Evolutionary conservation across 257 asterid species (phyloP).

Genomic region (Solanum lycopersicoides): DNA sequence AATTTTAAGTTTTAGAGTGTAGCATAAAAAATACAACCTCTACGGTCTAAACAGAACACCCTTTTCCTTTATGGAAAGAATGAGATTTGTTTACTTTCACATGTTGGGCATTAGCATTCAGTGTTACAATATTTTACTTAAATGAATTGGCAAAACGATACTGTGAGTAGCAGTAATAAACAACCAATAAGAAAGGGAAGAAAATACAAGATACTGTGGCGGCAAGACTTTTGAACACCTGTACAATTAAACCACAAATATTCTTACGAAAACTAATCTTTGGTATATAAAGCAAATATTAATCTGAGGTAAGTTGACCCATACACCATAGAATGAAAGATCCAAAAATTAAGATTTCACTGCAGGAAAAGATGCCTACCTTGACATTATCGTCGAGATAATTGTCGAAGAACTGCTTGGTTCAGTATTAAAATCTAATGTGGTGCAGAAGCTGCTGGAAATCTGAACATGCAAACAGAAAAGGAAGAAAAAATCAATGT

Average conservation of each 20-base stretch:
- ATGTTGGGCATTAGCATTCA: background rate
- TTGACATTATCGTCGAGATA: constrained; percentile 56
- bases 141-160: background rate
- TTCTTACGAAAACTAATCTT: background rate
- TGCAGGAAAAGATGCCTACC: constrained; percentile 30
- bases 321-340: background rate
- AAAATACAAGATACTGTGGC: background rate
- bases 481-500: background rate
- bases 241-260: background rate
- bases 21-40: background rate
- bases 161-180: background rate
- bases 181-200: background rate
- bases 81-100: background rate
- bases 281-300: background rate
- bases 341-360: background rate
- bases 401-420: constrained; percentile 30
- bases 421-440: constrained; percentile 32
- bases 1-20: background rate
- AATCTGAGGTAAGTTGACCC: constrained; percentile 1
- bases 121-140: background rate
- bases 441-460: constrained; percentile 32
- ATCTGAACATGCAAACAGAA: constrained; percentile 26
- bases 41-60: background rate
- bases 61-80: background rate
- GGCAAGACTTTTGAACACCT: background rate